Conservation (phyloP, 1,284 basidiomycete genomes). For the Serendipita sp. region DNA sequence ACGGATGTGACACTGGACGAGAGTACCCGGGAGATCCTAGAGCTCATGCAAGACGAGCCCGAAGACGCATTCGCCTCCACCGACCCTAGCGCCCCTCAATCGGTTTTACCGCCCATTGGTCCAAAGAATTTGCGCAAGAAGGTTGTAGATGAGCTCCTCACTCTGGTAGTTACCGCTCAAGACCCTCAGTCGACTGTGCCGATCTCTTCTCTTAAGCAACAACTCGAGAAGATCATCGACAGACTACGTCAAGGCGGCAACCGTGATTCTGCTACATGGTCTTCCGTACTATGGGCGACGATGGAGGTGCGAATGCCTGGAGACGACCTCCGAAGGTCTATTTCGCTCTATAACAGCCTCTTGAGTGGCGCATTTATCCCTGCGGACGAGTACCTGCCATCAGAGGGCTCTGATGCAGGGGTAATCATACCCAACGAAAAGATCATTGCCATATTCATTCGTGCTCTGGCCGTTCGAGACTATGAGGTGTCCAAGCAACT, state of each 20-base stretch:
- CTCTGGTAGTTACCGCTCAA: constrained; percentile 2
- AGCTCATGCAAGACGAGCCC: background rate
- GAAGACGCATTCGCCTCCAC: background rate
- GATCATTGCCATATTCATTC: constrained; percentile 5
- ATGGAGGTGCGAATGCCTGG: constrained; percentile 60
- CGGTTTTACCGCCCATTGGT: constrained; percentile 14
- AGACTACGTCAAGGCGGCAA: constrained; percentile 53
- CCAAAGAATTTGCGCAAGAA: background rate
- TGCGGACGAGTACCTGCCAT: background rate
- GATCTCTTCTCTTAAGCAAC: constrained; percentile 40
- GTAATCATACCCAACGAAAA: constrained; percentile 6
- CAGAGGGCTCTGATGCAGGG: background rate
- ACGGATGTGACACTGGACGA: background rate
- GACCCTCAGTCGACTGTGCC: constrained; percentile 17
- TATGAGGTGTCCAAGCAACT: background rate
- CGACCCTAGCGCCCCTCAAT: constrained; percentile 3
- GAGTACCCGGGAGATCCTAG: background rate
- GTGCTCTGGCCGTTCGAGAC: constrained; percentile 8
- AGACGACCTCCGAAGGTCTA: constrained; percentile 42
- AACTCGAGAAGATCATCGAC: constrained; percentile 59
- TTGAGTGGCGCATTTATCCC: constrained; percentile 16
- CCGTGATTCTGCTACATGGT: constrained; percentile 53
- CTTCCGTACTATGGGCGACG: constrained; percentile 42
- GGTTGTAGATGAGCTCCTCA: constrained; percentile 2
- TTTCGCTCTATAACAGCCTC: constrained; percentile 31